Percentiles rank a stretch among this genome's conserved stretches.
Evolutionary conservation across 768 basidiomycete species (phyloP).

Genomic region (Tulasnella sp.): DNA sequence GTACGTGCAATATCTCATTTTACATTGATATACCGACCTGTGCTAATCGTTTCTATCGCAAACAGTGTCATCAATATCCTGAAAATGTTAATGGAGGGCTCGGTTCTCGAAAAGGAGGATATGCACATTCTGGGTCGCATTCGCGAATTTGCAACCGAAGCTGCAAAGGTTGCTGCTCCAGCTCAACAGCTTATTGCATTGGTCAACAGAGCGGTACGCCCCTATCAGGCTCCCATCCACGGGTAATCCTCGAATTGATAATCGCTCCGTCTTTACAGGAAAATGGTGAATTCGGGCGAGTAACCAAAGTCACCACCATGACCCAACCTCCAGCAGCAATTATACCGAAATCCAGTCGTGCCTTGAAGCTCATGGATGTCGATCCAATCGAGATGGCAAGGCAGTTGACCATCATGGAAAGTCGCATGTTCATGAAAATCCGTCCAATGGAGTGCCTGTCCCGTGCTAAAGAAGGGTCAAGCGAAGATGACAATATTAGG

Average conservation of each 20-base stretch:
- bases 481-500: slow-evolving; percentile 71
- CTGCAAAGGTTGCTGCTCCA: slow-evolving; percentile 43
- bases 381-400: slow-evolving; percentile 84
- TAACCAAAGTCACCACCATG: slow-evolving; percentile 43
- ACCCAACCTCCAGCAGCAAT: slow-evolving; percentile 66
- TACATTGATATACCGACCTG: neutral
- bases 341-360: slow-evolving; percentile 43
- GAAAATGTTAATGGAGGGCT: slow-evolving; percentile 78
- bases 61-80: slow-evolving; percentile 79
- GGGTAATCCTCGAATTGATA: neutral
- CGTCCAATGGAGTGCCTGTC: slow-evolving; percentile 83
- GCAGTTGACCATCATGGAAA: slow-evolving; percentile 88
- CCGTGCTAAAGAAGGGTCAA: slow-evolving; percentile 59
- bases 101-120: slow-evolving; percentile 80
- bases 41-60: neutral
- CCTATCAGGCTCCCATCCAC: slow-evolving; percentile 3
- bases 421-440: slow-evolving; percentile 74
- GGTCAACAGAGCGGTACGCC: slow-evolving; percentile 70
- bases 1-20: slow-evolving; percentile 36
- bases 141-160: slow-evolving; percentile 53
- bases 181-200: slow-evolving; percentile 63
- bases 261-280: neutral
- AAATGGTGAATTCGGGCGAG: slow-evolving; percentile 36
- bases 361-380: slow-evolving; percentile 73
- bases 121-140: slow-evolving; percentile 69